Evolutionary conservation across 768 basidiomycete genomes (phyloP).

Genomic region (Termitomyces sp.): DNA sequence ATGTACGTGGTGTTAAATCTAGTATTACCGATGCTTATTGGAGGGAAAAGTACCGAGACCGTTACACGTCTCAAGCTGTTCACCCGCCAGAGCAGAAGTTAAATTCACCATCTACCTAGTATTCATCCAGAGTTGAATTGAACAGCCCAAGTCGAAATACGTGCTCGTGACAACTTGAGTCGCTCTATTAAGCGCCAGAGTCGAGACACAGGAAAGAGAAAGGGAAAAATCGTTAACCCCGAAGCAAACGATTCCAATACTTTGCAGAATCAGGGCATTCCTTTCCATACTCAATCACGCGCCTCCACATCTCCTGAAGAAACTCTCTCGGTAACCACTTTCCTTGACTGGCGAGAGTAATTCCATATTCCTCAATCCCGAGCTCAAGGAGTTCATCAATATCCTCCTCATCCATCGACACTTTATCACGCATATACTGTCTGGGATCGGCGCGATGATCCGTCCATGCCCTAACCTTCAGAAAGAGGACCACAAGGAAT

Average conservation of each 20-base stretch:
- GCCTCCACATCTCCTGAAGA: conserved; percentile 17
- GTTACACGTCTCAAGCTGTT: too few species aligned
- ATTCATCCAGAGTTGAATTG: not conserved
- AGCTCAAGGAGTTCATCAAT: conserved; percentile 34
- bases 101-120: not conserved
- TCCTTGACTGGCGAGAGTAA: conserved; percentile 12
- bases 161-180: not conserved
- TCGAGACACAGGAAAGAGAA: too few species aligned
- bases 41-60: too few species aligned
- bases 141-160: too few species aligned
- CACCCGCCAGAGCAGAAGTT: too few species aligned
- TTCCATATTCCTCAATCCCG: conserved; percentile 20
- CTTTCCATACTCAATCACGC: conserved; percentile 18
- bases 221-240: not conserved
- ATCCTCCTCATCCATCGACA: conserved; percentile 33
- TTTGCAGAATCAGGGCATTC: not conserved
- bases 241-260: not conserved
- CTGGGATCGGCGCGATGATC: conserved; percentile 29
- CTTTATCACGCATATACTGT: conserved; percentile 29
- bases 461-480: conserved; percentile 38
- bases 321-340: conserved; percentile 26
- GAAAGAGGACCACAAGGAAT: conserved; percentile 30
- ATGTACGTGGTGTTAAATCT: too few species aligned
- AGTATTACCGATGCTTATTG: too few species aligned
- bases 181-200: not conserved